Conservation (phyloP, 1,284 basidiomycete genomes). For the Moniliophthora roreri region DNA sequence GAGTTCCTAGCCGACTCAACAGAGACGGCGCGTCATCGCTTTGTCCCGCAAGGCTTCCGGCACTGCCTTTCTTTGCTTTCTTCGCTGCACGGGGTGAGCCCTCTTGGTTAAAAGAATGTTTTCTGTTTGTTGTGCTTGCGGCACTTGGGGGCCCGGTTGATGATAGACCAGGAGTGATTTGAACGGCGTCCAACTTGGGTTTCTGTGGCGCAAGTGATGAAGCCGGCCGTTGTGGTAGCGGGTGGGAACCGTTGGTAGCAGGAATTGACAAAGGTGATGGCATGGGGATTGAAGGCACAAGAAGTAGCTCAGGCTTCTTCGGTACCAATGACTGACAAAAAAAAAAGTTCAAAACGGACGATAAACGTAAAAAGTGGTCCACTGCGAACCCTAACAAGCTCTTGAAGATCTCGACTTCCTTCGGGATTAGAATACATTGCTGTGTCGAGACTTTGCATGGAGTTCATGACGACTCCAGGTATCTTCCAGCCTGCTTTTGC, state of each 20-base stretch:
- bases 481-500: conserved; percentile 45
- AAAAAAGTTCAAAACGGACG: conserved; percentile 42
- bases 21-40: conserved; percentile 35
- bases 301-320: conserved; percentile 19
- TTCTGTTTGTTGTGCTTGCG: conserved; percentile 10
- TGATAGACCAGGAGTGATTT: background rate
- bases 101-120: conserved; percentile 20
- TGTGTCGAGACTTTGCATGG: conserved; percentile 31
- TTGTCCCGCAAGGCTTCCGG: conserved; percentile 2
- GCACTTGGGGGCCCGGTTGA: conserved; percentile 5
- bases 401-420: conserved; percentile 40
- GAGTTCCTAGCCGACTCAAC: conserved; percentile 38
- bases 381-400: conserved; percentile 67
- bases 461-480: conserved; percentile 40
- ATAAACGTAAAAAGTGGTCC: conserved; percentile 44
- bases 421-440: conserved; percentile 34
- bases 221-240: background rate
- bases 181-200: background rate
- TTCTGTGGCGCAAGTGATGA: background rate
- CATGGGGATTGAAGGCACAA: conserved; percentile 12
- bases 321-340: conserved; percentile 50
- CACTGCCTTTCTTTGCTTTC: conserved; percentile 29
- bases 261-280: conserved; percentile 5
- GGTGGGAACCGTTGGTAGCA: background rate
- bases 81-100: conserved; percentile 31